These are phyloP conservation scores for Perkinsus chesapeaki DNA, from an alignment of 169 alveolate species.

Conservation along the genomic window DNA sequence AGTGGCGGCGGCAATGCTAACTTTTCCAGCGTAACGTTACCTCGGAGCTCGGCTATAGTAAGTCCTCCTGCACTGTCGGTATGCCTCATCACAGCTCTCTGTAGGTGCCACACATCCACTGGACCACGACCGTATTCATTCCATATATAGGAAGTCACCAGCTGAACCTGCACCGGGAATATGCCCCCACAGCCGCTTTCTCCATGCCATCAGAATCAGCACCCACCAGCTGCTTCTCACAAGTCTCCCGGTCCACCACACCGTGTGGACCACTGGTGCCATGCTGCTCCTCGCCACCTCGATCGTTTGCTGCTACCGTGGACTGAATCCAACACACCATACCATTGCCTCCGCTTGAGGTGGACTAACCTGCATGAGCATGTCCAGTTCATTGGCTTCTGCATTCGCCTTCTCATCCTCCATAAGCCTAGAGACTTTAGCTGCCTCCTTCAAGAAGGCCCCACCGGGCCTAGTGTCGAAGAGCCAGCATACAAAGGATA, in stretches of 20 bases:
- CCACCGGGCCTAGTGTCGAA: neutral
- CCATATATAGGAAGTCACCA: neutral
- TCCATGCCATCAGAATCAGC: neutral
- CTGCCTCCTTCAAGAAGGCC: neutral
- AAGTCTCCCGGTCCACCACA: neutral
- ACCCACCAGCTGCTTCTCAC: neutral
- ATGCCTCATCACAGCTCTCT: neutral
- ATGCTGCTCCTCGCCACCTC: neutral
- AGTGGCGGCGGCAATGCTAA: no score
- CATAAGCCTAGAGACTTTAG: neutral
- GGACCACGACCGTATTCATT: neutral
- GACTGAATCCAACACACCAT: neutral
- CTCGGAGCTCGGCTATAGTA: neutral
- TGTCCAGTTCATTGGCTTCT: neutral
- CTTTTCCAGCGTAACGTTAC: neutral
- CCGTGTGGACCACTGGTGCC: neutral
- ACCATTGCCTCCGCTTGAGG: neutral
- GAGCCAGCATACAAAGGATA: neutral
- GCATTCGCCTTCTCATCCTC: neutral
- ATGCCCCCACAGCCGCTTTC: neutral
- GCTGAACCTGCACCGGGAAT: neutral
- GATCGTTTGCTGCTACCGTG: neutral
- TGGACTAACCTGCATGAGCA: neutral
- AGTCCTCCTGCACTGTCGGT: neutral
- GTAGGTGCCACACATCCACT: neutral